Base-by-base conservation (phyloP, 352 stramenopile species). In the Pythium plurisporium region DNA sequence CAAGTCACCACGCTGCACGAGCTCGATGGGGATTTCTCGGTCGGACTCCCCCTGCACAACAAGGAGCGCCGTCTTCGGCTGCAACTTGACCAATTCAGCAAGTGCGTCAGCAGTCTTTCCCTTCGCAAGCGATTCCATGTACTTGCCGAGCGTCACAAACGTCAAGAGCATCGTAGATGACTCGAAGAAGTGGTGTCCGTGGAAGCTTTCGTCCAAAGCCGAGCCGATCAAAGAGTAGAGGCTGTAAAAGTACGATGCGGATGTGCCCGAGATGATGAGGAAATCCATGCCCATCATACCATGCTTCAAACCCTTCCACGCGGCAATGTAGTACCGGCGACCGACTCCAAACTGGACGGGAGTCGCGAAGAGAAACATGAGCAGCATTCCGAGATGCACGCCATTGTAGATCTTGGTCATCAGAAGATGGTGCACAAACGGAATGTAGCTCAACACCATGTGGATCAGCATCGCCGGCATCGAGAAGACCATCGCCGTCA, bases 221-320 rank as follows among this genome's bases (percentile, higher is more conserved):
- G 78, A 87, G 11, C 79, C 72, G 25, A 96, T 66, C 23, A 95
- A 74, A 37, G 85, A 89, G 40, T 89, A 65, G 31, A 94, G 77
- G 38, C 83, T 93, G 62, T 95, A 96, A 11, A 87, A 66, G 57
- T 96, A 96, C 52, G 86, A 93, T 42, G 86, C 81, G n/a, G 79
- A 82, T 0, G 86, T 94, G 54, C 86, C 86, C 8, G 85, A 70
- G 33, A 92, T 83, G 27, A 96, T 85, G 27, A 96, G 56, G 51
- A 95, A 95, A 50, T 92, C 84, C 86, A 95, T 96, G n/a, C 86
- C 86, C 73, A 94, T 90, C 49, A 89, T 86, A 2, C 86, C 79
- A 47, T 94, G 86, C 62, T 89, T 74, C 12, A 94, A 33, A 11
- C 85, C 83, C 48, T 92, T 91, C 65, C 74, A 94, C 4, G 86